Conservation (phyloP, 768 basidiomycete species). For the Dentipellis fragilis region DNA sequence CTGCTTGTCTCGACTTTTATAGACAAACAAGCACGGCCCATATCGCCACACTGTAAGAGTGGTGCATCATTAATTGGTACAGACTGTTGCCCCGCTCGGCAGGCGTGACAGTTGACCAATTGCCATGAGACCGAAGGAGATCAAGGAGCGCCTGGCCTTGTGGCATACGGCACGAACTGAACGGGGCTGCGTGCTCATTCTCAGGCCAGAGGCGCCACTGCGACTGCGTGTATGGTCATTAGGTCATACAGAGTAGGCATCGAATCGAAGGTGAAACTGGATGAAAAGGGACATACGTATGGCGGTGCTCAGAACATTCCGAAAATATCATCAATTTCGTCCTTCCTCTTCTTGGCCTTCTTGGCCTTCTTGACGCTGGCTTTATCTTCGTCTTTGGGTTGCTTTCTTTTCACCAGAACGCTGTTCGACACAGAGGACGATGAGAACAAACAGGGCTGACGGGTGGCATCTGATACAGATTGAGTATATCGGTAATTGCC, state of each 20-base stretch:
- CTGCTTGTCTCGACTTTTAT: neutral
- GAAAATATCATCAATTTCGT: conserved; percentile 15
- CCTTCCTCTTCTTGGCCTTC: conserved; percentile 3
- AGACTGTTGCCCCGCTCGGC: neutral
- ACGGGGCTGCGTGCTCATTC: no score
- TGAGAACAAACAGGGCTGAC: neutral
- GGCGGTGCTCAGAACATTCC: neutral
- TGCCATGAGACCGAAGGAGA: neutral
- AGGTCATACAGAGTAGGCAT: no score
- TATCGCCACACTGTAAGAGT: neutral
- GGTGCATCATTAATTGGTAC: neutral
- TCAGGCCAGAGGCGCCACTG: neutral
- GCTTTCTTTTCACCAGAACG: conserved; percentile 3
- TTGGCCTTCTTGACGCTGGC: neutral
- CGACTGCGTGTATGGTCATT: no score
- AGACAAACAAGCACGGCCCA: neutral
- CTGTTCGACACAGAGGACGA: neutral
- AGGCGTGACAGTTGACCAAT: neutral
- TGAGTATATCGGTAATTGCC: no score
- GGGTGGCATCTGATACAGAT: no score
- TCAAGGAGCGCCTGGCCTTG: no score
- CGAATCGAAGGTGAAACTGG: no score
- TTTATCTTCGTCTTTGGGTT: neutral
- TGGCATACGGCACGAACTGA: no score
- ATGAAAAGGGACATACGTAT: neutral